These are phyloP conservation scores for Lachnellula subtilissima DNA, from an alignment of 2,329 filamentous ascomycete species.

Conservation along the genomic window DNA sequence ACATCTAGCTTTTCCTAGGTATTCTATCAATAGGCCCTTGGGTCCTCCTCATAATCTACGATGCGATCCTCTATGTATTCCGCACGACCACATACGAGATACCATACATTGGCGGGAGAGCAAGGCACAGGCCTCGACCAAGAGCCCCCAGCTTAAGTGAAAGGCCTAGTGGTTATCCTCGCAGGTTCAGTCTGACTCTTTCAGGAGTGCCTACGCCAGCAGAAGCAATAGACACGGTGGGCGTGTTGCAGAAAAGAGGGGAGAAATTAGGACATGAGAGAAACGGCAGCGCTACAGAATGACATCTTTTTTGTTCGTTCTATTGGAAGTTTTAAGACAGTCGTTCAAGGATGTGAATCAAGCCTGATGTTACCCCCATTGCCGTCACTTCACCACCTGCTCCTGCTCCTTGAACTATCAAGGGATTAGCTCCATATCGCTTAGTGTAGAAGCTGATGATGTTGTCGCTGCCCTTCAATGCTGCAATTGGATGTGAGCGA, in stretches of 20 bases:
- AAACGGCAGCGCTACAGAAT: slow-evolving; percentile 13
- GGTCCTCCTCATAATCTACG: slow-evolving; percentile 57
- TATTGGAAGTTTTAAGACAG: slow-evolving; percentile 14
- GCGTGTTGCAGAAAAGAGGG: slow-evolving; percentile 18
- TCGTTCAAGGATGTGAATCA: slow-evolving; percentile 80
- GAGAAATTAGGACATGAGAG: slow-evolving; percentile 15
- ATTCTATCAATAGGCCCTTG: slow-evolving; percentile 58
- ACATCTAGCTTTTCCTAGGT: slow-evolving; percentile 53
- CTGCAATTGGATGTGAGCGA: slow-evolving; percentile 83
- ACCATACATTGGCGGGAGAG: slow-evolving; percentile 55
- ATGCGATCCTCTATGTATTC: slow-evolving; percentile 56
- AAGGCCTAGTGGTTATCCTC: slow-evolving; percentile 45
- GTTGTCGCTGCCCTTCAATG: slow-evolving; percentile 95
- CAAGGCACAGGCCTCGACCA: slow-evolving; percentile 53
- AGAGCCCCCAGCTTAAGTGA: slow-evolving; percentile 58
- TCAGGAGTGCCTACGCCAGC: slow-evolving; percentile 8
- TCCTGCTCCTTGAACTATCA: slow-evolving; percentile 92
- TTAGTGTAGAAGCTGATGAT: slow-evolving; percentile 99
- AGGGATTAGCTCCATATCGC: slow-evolving; percentile 82
- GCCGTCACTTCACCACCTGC: slow-evolving; percentile 94
- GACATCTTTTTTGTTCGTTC: slow-evolving; percentile 17
- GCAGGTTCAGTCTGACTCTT: slow-evolving; percentile 25
- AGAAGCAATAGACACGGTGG: slow-evolving; percentile 5
- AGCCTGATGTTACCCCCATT: slow-evolving; percentile 93
- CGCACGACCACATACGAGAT: slow-evolving; percentile 54